Evolutionary conservation across 345 rosid species (phyloP).

Genomic region (Boechera retrofracta): DNA sequence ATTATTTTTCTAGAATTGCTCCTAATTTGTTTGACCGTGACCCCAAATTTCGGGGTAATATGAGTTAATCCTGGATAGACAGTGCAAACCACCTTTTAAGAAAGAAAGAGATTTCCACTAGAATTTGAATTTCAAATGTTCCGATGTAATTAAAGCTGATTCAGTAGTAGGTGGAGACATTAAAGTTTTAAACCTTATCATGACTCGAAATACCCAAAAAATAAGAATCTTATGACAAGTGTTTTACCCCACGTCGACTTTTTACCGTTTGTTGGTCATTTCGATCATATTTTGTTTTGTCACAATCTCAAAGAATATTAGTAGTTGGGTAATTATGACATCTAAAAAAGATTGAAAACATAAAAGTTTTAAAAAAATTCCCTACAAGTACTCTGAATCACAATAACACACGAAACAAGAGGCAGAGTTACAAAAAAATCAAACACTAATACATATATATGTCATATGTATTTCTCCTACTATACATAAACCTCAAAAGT

Average conservation of each 20-base stretch:
- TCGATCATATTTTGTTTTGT: background rate
- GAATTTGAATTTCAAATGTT: slow-evolving; percentile 24
- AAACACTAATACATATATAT: slow-evolving; percentile 19
- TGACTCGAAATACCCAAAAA: background rate
- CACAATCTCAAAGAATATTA: background rate
- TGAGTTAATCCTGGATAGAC: background rate
- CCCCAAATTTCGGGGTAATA: background rate
- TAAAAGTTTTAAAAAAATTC: background rate
- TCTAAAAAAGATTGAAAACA: background rate
- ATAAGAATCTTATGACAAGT: slow-evolving; percentile 13
- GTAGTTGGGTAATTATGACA: too few species aligned
- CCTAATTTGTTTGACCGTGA: background rate
- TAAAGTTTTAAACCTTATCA: background rate
- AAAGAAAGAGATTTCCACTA: slow-evolving; percentile 21
- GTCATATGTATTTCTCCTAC: background rate
- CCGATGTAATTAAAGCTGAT: slow-evolving; percentile 3
- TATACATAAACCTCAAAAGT: slow-evolving; percentile 35
- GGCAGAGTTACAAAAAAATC: background rate
- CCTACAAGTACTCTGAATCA: background rate
- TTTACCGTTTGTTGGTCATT: background rate
- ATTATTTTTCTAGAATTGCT: background rate
- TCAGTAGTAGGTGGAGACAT: slow-evolving; percentile 10
- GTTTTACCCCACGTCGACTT: background rate
- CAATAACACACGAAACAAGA: background rate
- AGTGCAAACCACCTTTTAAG: background rate